These are phyloP conservation scores for Tripidium arundinaceum DNA, from an alignment of 202 grass and related monocot genomes.

Conservation along the genomic window DNA sequence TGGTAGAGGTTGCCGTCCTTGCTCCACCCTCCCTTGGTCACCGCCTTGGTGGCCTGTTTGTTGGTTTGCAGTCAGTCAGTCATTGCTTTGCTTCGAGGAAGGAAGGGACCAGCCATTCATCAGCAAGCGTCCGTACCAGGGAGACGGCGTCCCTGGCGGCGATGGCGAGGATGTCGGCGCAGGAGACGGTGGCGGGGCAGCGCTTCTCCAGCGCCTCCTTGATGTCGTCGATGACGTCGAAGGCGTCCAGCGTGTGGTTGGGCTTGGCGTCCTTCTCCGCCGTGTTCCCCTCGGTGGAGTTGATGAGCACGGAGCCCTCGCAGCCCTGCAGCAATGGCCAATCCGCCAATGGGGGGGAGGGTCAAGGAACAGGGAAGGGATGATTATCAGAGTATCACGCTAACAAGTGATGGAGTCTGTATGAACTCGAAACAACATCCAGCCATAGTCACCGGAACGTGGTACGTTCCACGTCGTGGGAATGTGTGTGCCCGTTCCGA, in stretches of 20 bases:
- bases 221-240: constrained; percentile 49
- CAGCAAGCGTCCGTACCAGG: too few relatives aligned
- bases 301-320: constrained; percentile 76
- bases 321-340: constrained; percentile 47
- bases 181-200: constrained; percentile 58
- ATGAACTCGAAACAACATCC: background rate
- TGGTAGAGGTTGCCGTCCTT: constrained; percentile 54
- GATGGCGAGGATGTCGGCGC: constrained; percentile 59
- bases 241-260: constrained; percentile 61
- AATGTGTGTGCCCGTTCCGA: too few relatives aligned
- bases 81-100: background rate
- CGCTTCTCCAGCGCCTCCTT: constrained; percentile 34
- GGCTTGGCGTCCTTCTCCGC: constrained; percentile 85
- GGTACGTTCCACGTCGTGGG: too few relatives aligned
- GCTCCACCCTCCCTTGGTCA: constrained; percentile 42
- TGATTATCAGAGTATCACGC: background rate
- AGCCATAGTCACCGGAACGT: too few relatives aligned
- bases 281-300: constrained; percentile 47
- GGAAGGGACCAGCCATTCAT: too few relatives aligned
- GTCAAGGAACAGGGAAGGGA: background rate
- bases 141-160: constrained; percentile 65
- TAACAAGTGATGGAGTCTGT: background rate
- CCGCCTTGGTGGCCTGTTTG: constrained; percentile 40
- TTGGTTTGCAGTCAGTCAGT: background rate
- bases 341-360: background rate